phyloP scores from a whole-genome alignment of 768 basidiomycete genomes.

The Boletus huronensis region DNA sequence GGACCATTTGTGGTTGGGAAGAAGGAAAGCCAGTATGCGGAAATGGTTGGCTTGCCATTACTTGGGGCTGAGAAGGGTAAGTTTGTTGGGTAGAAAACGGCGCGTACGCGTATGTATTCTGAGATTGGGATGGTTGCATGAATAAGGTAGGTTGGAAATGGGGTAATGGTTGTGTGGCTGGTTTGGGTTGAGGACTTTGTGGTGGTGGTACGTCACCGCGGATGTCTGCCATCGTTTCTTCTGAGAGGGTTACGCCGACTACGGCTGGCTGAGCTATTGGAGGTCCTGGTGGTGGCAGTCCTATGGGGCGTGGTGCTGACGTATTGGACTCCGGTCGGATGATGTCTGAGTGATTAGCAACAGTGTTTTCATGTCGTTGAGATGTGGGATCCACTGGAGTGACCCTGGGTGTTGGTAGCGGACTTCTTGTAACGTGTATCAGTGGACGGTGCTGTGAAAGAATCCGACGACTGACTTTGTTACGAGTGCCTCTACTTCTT shows the following conservation, averaged over 20 bases:
- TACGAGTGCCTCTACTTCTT: constrained; percentile 36
- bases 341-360: neutral
- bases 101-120: constrained; percentile 13
- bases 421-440: constrained; percentile 44
- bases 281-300: neutral
- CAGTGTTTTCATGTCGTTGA: constrained; percentile 8
- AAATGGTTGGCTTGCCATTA: constrained; percentile 16
- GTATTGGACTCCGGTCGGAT: neutral
- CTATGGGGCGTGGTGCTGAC: neutral
- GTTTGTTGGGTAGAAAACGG: constrained; percentile 16
- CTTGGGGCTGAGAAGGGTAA: constrained; percentile 19
- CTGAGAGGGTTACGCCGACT: neutral
- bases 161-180: constrained; percentile 7
- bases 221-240: constrained; percentile 1
- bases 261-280: neutral
- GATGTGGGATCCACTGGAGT: constrained; percentile 42
- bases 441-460: constrained; percentile 10
- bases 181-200: constrained; percentile 3
- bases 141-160: constrained; percentile 12
- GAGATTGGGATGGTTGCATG: constrained; percentile 18
- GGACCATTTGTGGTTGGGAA: constrained; percentile 15
- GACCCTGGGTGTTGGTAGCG: constrained; percentile 58
- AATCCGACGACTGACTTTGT: constrained; percentile 42
- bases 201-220: neutral
- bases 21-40: constrained; percentile 14